These are phyloP conservation scores for Zopfochytrium polystomum DNA, from an alignment of 371 early-diverging fungal genomes.

Conservation along the genomic window DNA sequence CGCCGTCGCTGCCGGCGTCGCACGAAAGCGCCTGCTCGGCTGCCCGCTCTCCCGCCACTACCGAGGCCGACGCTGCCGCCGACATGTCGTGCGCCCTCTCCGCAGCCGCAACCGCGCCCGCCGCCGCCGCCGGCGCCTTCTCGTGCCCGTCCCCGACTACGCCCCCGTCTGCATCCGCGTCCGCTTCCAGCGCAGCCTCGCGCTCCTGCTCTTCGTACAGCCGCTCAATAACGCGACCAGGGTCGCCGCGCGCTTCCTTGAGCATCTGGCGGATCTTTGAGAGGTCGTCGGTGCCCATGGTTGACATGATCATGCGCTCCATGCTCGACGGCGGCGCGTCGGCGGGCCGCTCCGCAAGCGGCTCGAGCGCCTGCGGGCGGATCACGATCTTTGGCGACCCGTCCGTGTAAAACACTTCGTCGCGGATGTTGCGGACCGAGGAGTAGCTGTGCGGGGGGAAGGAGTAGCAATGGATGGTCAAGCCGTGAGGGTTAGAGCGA, in stretches of 20 bases:
- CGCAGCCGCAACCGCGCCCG: background rate
- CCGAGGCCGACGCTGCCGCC: background rate
- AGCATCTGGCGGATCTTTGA: background rate
- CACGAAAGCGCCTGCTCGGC: too few species aligned
- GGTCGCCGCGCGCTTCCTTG: background rate
- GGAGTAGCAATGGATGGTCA: background rate
- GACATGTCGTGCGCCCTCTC: background rate
- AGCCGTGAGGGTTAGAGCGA: too few species aligned
- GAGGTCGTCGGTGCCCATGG: background rate
- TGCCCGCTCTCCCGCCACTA: too few species aligned
- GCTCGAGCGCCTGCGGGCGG: background rate
- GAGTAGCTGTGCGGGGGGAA: background rate
- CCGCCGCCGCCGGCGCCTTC: background rate
- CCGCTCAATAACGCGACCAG: background rate
- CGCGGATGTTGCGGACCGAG: background rate
- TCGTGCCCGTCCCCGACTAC: background rate
- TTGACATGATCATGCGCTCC: background rate
- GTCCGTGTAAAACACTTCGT: background rate
- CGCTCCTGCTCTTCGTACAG: background rate
- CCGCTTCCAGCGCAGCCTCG: background rate
- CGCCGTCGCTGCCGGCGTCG: too few species aligned
- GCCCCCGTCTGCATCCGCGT: background rate
- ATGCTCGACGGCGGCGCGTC: background rate
- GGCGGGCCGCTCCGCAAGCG: background rate
- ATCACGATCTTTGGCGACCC: background rate